Percentiles rank a stretch among this genome's conserved stretches.
These are phyloP conservation scores for Peziza echinospora DNA, from an alignment of 495 filamentous ascomycete species.

Conservation along the genomic window DNA sequence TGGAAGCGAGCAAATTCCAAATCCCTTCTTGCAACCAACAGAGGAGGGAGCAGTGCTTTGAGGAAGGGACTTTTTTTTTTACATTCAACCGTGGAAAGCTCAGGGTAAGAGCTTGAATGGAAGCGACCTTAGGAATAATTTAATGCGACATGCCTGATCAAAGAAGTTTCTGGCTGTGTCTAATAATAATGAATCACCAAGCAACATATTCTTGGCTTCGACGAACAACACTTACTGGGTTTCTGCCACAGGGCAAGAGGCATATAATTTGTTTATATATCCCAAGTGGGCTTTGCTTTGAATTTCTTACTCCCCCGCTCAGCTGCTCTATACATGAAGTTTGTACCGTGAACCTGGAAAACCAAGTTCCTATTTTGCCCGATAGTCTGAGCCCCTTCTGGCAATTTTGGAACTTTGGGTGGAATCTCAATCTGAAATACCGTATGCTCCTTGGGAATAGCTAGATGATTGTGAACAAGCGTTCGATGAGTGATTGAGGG, in stretches of 20 bases:
- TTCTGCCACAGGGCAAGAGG: too few relatives aligned
- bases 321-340: slow-evolving; percentile 61
- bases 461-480: slow-evolving; percentile 20
- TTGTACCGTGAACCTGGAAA: slow-evolving; percentile 74
- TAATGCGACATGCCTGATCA: too few relatives aligned
- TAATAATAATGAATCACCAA: too few relatives aligned
- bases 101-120: too few relatives aligned
- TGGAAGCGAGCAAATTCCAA: slow-evolving; percentile 85
- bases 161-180: too few relatives aligned
- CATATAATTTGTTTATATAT: too few relatives aligned
- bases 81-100: too few relatives aligned
- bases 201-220: too few relatives aligned
- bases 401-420: slow-evolving; percentile 4
- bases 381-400: background rate
- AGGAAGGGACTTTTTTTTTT: background rate
- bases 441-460: slow-evolving; percentile 72
- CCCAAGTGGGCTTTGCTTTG: slow-evolving; percentile 48
- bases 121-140: too few relatives aligned
- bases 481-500: background rate
- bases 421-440: slow-evolving; percentile 58
- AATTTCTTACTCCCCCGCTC: slow-evolving; percentile 83
- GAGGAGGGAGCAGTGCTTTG: slow-evolving; percentile 26
- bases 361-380: slow-evolving; percentile 27
- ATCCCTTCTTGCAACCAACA: slow-evolving; percentile 63
- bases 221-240: too few relatives aligned